Conservation (phyloP, 345 rosid genomes). For the Gossypium raimondii region DNA sequence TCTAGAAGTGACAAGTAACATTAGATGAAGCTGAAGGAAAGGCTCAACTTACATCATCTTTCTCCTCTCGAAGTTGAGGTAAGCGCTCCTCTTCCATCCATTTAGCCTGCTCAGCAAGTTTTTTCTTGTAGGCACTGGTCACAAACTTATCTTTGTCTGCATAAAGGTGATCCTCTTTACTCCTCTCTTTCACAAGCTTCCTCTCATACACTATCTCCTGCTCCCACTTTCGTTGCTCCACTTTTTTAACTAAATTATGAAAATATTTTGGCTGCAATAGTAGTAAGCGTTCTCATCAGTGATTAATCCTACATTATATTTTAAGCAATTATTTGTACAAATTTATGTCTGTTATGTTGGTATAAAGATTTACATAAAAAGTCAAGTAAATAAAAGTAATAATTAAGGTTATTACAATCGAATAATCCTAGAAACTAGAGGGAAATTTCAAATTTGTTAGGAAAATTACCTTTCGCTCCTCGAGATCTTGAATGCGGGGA, state of each 20-base stretch:
- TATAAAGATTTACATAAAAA: neutral
- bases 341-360: neutral
- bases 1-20: neutral
- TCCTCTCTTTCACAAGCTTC: constrained; percentile 83
- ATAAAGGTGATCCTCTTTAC: constrained; percentile 73
- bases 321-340: neutral
- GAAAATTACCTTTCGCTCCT: constrained; percentile 60
- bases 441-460: constrained; percentile 3
- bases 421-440: neutral
- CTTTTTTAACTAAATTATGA: constrained; percentile 54
- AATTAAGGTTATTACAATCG: neutral
- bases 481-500: constrained; percentile 51
- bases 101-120: constrained; percentile 78
- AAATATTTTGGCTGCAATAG: constrained; percentile 72
- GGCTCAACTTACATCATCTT: constrained; percentile 66
- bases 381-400: neutral
- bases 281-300: constrained; percentile 10
- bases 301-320: neutral
- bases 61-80: constrained; percentile 73
- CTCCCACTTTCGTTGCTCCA: constrained; percentile 61
- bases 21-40: neutral
- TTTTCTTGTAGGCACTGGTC: constrained; percentile 69
- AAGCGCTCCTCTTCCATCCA: constrained; percentile 71
- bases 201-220: constrained; percentile 75
- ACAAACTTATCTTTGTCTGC: constrained; percentile 82